These are phyloP conservation scores for Coleophoma crateriformis DNA, from an alignment of 2,329 filamentous ascomycete species.

Conservation along the genomic window DNA sequence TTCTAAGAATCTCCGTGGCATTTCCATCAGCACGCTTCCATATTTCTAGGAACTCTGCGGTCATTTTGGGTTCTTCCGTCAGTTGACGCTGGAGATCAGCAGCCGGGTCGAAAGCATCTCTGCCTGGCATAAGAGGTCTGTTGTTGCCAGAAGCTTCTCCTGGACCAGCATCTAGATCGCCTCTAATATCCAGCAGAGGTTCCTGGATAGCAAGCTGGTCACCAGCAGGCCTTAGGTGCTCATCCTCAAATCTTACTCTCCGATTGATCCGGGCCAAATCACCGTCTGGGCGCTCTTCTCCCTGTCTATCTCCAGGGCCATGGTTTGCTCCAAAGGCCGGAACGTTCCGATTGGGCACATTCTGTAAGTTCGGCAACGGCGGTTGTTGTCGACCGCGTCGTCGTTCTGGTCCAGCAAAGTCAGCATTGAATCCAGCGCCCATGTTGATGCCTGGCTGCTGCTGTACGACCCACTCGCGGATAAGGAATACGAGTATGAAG, in stretches of 20 bases:
- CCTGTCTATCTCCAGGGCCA: not conserved
- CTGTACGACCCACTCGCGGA: slow-evolving; percentile 96
- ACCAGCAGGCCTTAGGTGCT: not conserved
- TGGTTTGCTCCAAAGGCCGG: slow-evolving; percentile 2
- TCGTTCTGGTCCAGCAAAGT: slow-evolving; percentile 46
- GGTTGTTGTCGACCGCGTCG: slow-evolving; percentile 8
- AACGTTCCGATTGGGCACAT: slow-evolving; percentile 2
- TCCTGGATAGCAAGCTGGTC: not conserved
- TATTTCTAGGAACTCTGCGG: slow-evolving; percentile 43
- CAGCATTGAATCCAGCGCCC: slow-evolving; percentile 49
- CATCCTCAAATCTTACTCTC: not conserved
- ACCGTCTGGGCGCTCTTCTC: not conserved
- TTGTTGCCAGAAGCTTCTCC: slow-evolving; percentile 3
- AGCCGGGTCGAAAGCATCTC: slow-evolving; percentile 18
- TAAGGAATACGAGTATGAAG: slow-evolving; percentile 95
- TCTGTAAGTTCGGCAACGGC: not conserved
- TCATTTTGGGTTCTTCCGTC: slow-evolving; percentile 21
- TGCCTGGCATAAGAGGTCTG: slow-evolving; percentile 10
- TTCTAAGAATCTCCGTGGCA: slow-evolving; percentile 49
- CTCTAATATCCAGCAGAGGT: not conserved
- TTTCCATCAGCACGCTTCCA: slow-evolving; percentile 57
- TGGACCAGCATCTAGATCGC: slow-evolving; percentile 3
- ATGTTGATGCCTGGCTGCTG: slow-evolving; percentile 92
- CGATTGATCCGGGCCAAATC: not conserved
- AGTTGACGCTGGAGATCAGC: slow-evolving; percentile 21